phyloP scores from a whole-genome alignment of 192 early-diverging fungal species.

The Oehlia diaphana region DNA sequence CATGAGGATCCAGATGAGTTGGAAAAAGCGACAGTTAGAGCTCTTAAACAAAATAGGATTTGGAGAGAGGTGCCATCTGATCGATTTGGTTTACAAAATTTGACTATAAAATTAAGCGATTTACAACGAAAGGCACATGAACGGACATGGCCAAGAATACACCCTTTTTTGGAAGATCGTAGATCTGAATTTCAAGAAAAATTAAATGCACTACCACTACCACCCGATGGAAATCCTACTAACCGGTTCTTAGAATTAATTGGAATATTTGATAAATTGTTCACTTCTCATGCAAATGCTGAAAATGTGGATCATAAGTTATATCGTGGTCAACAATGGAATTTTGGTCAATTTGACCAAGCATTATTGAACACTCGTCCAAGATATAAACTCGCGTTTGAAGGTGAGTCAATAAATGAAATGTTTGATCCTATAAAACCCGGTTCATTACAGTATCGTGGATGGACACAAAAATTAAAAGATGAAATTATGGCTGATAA shows the following conservation, averaged over 20 bases:
- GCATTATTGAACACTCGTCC: conserved; percentile 2
- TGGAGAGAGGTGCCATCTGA: not conserved
- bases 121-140: not conserved
- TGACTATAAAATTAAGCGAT: not conserved
- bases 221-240: not conserved
- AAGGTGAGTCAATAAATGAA: not conserved
- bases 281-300: not conserved
- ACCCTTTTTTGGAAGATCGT: not conserved
- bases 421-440: not conserved
- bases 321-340: not conserved
- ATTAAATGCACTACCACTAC: not conserved
- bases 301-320: not conserved
- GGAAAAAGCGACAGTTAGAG: not conserved
- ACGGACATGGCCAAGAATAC: not conserved
- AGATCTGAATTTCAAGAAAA: not conserved
- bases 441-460: not conserved
- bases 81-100: not conserved
- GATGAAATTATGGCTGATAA: not conserved
- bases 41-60: not conserved
- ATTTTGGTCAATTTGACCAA: not conserved
- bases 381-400: not conserved
- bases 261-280: not conserved
- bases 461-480: not conserved
- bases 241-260: not conserved
- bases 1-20: not conserved